A percentile compares a stretch with the other conserved stretches of the same genome.
Conservation (phyloP, 208 protist genomes). For the Wallacemonas rigidus region DNA sequence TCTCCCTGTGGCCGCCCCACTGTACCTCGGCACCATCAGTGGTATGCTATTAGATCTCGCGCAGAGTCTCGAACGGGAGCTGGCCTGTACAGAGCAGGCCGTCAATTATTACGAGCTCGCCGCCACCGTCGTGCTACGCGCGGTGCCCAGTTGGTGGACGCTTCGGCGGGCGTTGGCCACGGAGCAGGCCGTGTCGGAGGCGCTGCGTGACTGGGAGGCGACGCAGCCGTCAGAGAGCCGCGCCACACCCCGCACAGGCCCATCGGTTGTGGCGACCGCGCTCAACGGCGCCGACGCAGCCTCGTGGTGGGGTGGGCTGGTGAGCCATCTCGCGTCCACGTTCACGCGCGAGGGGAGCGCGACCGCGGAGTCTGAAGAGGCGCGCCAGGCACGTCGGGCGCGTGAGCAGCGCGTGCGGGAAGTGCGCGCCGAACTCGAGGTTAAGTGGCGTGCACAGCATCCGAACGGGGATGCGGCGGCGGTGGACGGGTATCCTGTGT, state of each 20-base stretch:
- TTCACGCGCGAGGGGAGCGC: constrained; percentile 5
- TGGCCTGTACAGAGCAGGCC: constrained; percentile 20
- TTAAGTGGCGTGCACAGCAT: no score
- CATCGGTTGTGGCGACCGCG: neutral
- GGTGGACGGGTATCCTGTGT: neutral
- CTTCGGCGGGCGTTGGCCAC: neutral
- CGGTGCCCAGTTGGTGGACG: constrained; percentile 7
- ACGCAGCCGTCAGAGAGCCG: no score
- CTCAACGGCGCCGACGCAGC: neutral
- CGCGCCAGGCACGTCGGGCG: neutral
- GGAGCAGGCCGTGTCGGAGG: neutral
- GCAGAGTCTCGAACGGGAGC: constrained; percentile 5
- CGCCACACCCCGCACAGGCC: neutral
- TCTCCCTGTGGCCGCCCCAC: constrained; percentile 1
- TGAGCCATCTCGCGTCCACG: constrained; percentile 9
- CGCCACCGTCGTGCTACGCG: constrained; percentile 16
- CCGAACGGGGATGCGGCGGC: no score
- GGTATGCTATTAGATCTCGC: constrained; percentile 13
- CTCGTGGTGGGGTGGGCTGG: constrained; percentile 13
- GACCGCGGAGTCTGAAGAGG: neutral
- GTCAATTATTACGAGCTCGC: constrained; percentile 29
- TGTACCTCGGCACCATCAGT: constrained; percentile 1
- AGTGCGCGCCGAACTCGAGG: no score
- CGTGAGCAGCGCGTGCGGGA: neutral
- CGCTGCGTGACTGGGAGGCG: neutral